These are phyloP conservation scores for Cladorrhinum sp. DNA, from an alignment of 2,329 filamentous ascomycete species.

Conservation along the genomic window DNA sequence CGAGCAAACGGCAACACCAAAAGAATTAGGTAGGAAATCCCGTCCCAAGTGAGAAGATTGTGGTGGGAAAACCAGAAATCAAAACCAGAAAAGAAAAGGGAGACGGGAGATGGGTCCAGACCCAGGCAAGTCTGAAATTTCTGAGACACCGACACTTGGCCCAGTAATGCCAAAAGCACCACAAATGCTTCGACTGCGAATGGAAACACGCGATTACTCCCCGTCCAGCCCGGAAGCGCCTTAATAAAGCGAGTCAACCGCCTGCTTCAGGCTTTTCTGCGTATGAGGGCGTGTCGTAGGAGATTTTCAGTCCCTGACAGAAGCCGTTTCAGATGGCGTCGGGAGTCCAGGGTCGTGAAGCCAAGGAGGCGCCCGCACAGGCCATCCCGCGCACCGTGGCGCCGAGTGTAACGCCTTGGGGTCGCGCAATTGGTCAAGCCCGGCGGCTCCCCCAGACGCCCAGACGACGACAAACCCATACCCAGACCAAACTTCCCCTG, in stretches of 20 bases:
- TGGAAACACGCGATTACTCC: conserved; percentile 15
- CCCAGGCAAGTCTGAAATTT: conserved; percentile 7
- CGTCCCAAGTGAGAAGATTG: conserved; percentile 5
- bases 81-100: conserved; percentile 5
- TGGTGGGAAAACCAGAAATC: conserved; percentile 4
- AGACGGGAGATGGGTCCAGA: conserved; percentile 1
- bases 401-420: conserved; percentile 6
- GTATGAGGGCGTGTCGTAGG: conserved; percentile 14
- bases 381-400: conserved; percentile 10
- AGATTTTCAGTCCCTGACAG: conserved; percentile 29
- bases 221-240: conserved; percentile 5
- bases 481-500: too few relatives aligned
- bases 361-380: conserved; percentile 16
- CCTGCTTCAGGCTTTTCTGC: conserved; percentile 13
- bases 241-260: conserved; percentile 17
- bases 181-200: conserved; percentile 4
- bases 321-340: conserved; percentile 32
- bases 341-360: conserved; percentile 24
- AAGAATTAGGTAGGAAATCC: conserved; percentile 15
- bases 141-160: conserved; percentile 6
- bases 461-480: neutral
- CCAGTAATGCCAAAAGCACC: conserved; percentile 8
- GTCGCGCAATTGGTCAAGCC: conserved; percentile 3
- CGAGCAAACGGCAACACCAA: conserved; percentile 1
- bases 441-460: neutral